phyloP scores from a whole-genome alignment of 306 rosid genomes.

The Inga leiocalycina region DNA sequence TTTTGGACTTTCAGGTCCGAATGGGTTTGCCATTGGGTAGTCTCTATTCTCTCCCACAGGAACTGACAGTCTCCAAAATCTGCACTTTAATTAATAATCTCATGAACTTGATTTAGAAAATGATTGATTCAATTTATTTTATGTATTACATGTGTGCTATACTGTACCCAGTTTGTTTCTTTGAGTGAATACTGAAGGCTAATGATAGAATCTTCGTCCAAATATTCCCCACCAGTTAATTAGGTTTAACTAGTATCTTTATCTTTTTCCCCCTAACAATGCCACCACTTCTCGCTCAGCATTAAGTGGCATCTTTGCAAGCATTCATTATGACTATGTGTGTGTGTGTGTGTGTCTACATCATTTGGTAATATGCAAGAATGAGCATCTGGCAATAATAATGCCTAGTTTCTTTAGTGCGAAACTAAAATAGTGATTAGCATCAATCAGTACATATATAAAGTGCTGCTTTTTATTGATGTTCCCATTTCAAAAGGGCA shows the following conservation, averaged over 20 bases:
- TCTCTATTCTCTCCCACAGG: slow-evolving; percentile 77
- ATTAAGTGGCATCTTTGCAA: neutral
- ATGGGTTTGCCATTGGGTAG: slow-evolving; percentile 84
- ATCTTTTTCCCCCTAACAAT: neutral
- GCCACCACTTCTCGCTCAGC: neutral
- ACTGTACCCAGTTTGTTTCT: neutral
- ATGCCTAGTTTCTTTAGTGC: neutral
- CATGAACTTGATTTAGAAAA: neutral
- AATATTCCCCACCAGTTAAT: neutral
- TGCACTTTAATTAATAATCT: slow-evolving; percentile 9
- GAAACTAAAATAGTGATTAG: neutral
- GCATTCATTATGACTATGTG: neutral
- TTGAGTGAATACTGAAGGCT: neutral
- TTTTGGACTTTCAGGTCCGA: slow-evolving; percentile 57
- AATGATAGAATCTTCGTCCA: slow-evolving; percentile 2
- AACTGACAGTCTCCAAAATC: slow-evolving; percentile 94
- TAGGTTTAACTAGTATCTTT: neutral
- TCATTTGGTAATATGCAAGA: neutral
- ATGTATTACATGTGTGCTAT: neutral
- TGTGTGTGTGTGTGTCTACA: neutral
- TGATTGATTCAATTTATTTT: neutral
- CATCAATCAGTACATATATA: neutral
- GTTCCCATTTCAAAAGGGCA: neutral
- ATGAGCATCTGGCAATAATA: neutral
- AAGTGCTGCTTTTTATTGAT: neutral